phyloP scores from a whole-genome alignment of 1,284 basidiomycete genomes.

The Tetrapyrgos nigripes region DNA sequence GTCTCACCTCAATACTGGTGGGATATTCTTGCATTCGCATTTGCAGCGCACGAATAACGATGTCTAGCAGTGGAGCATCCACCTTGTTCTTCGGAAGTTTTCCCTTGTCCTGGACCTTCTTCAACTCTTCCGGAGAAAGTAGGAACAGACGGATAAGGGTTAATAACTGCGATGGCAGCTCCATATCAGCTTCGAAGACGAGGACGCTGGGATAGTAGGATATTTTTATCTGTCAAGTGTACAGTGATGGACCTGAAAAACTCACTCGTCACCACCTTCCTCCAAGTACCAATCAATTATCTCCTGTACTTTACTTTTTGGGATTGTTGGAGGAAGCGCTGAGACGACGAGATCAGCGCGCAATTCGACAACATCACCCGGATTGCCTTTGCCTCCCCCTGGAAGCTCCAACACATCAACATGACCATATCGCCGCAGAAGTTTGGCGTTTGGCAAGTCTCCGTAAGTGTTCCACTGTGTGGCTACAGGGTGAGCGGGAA shows the following conservation, averaged over 20 bases:
- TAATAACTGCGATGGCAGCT: conserved; percentile 68
- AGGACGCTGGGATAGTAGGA: conserved; percentile 57
- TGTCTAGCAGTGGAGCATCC: conserved; percentile 52
- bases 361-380: conserved; percentile 88
- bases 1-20: conserved; percentile 60
- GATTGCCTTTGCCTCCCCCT: conserved; percentile 67
- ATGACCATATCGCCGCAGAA: conserved; percentile 93
- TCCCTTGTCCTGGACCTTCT: conserved; percentile 66
- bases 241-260: too few species aligned
- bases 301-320: conserved; percentile 43
- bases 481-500: conserved; percentile 6
- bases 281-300: conserved; percentile 93
- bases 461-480: conserved; percentile 94
- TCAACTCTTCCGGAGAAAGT: conserved; percentile 67
- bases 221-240: background rate
- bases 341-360: conserved; percentile 80
- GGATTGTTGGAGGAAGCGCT: conserved; percentile 39
- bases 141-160: conserved; percentile 78
- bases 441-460: conserved; percentile 93
- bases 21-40: conserved; percentile 62
- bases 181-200: conserved; percentile 60
- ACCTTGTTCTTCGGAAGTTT: conserved; percentile 82
- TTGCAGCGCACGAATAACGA: conserved; percentile 57
- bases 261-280: conserved; percentile 89
- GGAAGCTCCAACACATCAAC: conserved; percentile 78